These are phyloP conservation scores for Lipomyces chichibuensis DNA, from an alignment of 805 yeast species.

Conservation along the genomic window DNA sequence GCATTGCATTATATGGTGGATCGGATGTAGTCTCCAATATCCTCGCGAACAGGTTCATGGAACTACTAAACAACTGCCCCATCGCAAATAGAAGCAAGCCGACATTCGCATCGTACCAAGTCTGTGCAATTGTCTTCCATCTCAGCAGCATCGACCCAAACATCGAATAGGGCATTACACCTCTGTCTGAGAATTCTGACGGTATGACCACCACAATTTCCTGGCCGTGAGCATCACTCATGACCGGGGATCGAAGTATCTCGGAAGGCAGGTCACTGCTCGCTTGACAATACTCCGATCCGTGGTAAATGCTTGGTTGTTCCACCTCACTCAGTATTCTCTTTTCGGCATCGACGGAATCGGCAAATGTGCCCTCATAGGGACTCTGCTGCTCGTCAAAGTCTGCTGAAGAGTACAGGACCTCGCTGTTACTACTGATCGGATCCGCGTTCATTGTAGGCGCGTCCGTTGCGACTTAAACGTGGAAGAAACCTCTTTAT, in stretches of 20 bases:
- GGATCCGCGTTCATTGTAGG: neutral
- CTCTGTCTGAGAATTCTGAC: neutral
- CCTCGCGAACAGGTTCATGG: slow-evolving; percentile 77
- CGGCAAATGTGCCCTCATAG: neutral
- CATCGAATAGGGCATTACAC: neutral
- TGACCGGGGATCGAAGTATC: neutral
- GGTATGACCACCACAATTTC: neutral
- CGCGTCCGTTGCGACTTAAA: neutral
- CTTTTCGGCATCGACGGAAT: neutral
- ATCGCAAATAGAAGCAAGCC: slow-evolving; percentile 63
- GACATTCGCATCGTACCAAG: slow-evolving; percentile 41
- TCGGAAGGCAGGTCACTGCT: slow-evolving; percentile 10
- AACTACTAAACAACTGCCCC: slow-evolving; percentile 73
- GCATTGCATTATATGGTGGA: slow-evolving; percentile 74
- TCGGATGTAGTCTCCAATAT: slow-evolving; percentile 68
- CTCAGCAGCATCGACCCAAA: neutral
- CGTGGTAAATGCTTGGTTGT: neutral
- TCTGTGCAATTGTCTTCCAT: neutral
- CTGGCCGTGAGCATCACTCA: neutral
- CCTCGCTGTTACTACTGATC: neutral
- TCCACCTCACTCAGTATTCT: neutral
- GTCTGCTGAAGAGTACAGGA: neutral
- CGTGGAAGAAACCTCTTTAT: too few relatives aligned
- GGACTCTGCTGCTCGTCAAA: neutral
- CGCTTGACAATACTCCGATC: slow-evolving; percentile 9